Percentiles rank a stretch among this genome's conserved stretches.
These are phyloP conservation scores for Fusarium guadeloupense DNA, from an alignment of 2,329 filamentous ascomycete species.

Conservation along the genomic window DNA sequence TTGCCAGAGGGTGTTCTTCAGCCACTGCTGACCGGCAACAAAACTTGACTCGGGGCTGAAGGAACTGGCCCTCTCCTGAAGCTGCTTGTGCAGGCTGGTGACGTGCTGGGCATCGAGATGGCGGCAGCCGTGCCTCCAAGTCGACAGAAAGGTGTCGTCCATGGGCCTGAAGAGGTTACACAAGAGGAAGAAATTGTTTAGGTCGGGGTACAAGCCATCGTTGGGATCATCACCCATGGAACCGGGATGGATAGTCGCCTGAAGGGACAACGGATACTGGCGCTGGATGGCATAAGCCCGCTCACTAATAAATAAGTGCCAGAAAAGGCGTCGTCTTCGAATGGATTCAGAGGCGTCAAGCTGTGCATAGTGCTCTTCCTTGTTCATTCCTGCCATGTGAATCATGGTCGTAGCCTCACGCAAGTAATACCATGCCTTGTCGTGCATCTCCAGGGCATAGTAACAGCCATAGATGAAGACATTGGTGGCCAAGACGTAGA, in stretches of 20 bases:
- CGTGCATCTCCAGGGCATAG: constrained; percentile 76
- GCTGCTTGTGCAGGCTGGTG: constrained; percentile 67
- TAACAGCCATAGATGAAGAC: constrained; percentile 81
- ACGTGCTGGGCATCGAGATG: constrained; percentile 68
- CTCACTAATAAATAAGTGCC: constrained; percentile 77
- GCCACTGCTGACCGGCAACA: constrained; percentile 69
- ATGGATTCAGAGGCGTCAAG: constrained; percentile 68
- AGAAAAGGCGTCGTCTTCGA: constrained; percentile 73
- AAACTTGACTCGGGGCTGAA: constrained; percentile 65
- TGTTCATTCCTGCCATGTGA: constrained; percentile 67
- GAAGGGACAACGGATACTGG: constrained; percentile 74
- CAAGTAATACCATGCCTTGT: constrained; percentile 81
- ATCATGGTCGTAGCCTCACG: constrained; percentile 79
- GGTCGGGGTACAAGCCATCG: constrained; percentile 62
- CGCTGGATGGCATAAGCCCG: constrained; percentile 78
- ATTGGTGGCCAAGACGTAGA: constrained; percentile 73
- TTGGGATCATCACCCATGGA: constrained; percentile 68
- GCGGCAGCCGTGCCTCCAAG: constrained; percentile 72
- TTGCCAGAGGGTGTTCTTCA: constrained; percentile 72
- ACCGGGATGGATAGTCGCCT: constrained; percentile 73
- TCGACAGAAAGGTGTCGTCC: constrained; percentile 69
- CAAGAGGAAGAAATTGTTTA: constrained; percentile 67
- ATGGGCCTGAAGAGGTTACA: constrained; percentile 72
- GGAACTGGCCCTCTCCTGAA: constrained; percentile 63
- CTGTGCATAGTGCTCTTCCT: constrained; percentile 69